phyloP scores from a whole-genome alignment of 2,329 filamentous ascomycete genomes.

The Verticillium klebahnii region DNA sequence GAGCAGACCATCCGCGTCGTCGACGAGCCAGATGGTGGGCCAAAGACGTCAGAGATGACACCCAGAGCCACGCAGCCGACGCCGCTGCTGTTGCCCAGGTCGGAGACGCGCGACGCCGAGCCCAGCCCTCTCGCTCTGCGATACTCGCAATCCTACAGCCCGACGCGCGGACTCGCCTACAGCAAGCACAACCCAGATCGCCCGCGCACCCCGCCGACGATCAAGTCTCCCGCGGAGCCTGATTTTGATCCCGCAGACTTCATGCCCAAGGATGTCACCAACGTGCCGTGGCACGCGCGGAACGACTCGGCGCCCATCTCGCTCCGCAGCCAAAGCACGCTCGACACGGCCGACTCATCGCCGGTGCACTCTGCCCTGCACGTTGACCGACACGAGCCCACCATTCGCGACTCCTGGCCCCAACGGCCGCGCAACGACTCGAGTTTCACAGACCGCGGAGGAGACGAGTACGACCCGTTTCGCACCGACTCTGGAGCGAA shows the following conservation, averaged over 20 bases:
- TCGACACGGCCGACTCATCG: constrained; percentile 27
- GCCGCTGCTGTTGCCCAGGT: constrained; percentile 10
- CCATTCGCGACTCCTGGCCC: constrained; percentile 26
- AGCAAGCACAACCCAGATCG: constrained; percentile 11
- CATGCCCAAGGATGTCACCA: constrained; percentile 24
- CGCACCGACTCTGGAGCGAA: constrained; percentile 13
- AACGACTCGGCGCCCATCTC: constrained; percentile 27
- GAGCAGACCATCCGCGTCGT: constrained; percentile 8
- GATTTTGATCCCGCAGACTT: constrained; percentile 15
- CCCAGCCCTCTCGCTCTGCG: constrained; percentile 13
- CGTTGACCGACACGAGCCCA: constrained; percentile 24
- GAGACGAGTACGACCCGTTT: constrained; percentile 20
- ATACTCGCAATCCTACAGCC: constrained; percentile 8
- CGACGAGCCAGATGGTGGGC: constrained; percentile 6
- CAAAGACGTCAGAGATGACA: constrained; percentile 4
- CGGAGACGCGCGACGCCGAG: constrained; percentile 8
- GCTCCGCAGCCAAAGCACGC: constrained; percentile 26
- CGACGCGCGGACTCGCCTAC: constrained; percentile 1
- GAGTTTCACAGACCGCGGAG: constrained; percentile 13
- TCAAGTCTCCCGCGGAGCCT: not conserved
- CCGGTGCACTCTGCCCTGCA: constrained; percentile 19
- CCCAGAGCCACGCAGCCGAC: constrained; percentile 6
- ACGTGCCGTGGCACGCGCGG: constrained; percentile 24
- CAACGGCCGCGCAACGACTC: constrained; percentile 17
- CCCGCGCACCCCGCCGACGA: constrained; percentile 13